Conservation (phyloP, 2,329 filamentous ascomycete species). For the Thelonectria blattea region DNA sequence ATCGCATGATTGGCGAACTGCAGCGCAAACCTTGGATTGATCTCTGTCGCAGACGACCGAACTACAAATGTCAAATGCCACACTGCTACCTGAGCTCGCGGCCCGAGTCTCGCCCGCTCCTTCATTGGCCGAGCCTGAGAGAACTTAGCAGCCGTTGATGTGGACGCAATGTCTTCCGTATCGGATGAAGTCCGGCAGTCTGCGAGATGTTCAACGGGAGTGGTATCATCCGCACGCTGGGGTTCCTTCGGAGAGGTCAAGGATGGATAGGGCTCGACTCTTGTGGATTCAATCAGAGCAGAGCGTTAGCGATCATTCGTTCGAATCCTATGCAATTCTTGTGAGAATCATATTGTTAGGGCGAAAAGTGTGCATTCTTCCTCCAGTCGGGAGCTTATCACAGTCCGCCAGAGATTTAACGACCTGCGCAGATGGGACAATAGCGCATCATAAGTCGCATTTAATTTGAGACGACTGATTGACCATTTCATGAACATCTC, state of each 20-base stretch:
- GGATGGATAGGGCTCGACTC: not conserved
- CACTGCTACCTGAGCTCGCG: conserved; percentile 34
- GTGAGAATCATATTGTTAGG: not conserved
- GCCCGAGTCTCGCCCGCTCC: conserved; percentile 17
- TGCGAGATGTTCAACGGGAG: conserved; percentile 37
- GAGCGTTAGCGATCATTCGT: conserved; percentile 5
- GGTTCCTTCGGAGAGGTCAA: not conserved
- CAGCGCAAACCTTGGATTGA: too few relatives aligned
- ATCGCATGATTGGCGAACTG: too few relatives aligned
- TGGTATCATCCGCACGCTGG: conserved; percentile 5
- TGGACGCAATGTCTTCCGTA: conserved; percentile 40
- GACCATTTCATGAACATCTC: not conserved
- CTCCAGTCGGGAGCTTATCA: not conserved
- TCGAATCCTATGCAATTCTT: conserved; percentile 1
- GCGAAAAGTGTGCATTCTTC: not conserved
- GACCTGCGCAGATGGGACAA: not conserved
- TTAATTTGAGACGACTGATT: not conserved
- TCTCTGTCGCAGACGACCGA: too few relatives aligned
- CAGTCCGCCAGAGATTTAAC: not conserved
- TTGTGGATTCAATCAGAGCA: conserved; percentile 8
- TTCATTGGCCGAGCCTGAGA: conserved; percentile 40
- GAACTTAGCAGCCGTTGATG: conserved; percentile 29
- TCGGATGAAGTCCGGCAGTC: conserved; percentile 38
- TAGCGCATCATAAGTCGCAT: not conserved
- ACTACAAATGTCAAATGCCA: too few relatives aligned